phyloP scores from a whole-genome alignment of 352 stramenopile genomes.

The Phytophthora fragariae region DNA sequence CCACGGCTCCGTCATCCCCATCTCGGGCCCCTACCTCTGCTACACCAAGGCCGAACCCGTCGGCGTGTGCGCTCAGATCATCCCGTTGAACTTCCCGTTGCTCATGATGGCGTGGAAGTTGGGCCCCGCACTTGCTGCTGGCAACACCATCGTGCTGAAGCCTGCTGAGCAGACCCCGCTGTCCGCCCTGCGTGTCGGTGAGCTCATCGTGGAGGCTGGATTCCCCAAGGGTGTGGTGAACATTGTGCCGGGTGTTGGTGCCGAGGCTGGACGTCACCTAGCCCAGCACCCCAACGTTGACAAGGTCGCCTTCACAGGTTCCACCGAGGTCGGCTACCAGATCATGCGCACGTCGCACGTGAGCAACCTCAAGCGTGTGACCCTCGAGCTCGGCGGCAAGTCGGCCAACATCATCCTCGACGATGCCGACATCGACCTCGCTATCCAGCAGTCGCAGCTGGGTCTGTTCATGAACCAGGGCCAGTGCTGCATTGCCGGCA shows the following conservation, averaged over 20 bases:
- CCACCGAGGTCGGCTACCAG: constrained; percentile 62
- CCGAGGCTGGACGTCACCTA: constrained; percentile 45
- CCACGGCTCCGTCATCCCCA: constrained; percentile 73
- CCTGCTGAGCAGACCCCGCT: constrained; percentile 94
- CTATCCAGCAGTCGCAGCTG: constrained; percentile 50
- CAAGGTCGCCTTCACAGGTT: constrained; percentile 87
- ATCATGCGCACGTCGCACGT: constrained; percentile 62
- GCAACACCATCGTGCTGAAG: constrained; percentile 95
- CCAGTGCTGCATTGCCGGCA: constrained; percentile 86
- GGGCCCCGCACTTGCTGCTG: constrained; percentile 88
- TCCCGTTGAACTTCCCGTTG: constrained; percentile 97
- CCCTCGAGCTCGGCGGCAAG: constrained; percentile 81
- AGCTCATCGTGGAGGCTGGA: constrained; percentile 81
- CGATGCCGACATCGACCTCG: constrained; percentile 69
- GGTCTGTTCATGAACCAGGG: constrained; percentile 87
- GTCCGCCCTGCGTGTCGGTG: constrained; percentile 87
- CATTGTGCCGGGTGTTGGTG: constrained; percentile 66
- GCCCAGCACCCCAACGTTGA: constrained; percentile 60
- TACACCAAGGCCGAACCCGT: constrained; percentile 82
- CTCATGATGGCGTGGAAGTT: constrained; percentile 97
- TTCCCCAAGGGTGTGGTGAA: constrained; percentile 87
- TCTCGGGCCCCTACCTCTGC: constrained; percentile 51
- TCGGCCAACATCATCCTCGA: constrained; percentile 74
- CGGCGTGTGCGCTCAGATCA: constrained; percentile 93
- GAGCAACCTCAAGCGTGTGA: constrained; percentile 77